Base-by-base conservation (phyloP, 345 rosid genomes). In the Eucalyptus sideroxylon region DNA sequence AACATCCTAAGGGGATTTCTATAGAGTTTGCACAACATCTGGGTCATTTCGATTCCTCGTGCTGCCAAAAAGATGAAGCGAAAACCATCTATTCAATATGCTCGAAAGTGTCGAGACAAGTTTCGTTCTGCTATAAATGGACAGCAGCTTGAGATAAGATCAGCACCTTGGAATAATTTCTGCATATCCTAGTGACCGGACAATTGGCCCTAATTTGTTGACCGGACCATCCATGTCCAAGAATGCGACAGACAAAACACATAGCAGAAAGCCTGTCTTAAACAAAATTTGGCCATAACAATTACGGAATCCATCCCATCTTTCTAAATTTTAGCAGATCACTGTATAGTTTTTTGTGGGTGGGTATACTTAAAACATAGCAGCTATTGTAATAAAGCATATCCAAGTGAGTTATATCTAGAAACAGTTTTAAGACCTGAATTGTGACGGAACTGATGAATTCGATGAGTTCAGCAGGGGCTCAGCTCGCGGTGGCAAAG, bases 401-500 rank as follows among this genome's bases (percentile, higher is more conserved):
- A 6, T 77, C 10, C 7, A 23, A 60, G 65, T 11, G 47, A 89
- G 60, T 47, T 49, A 2, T 21, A 50, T 60, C 81, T 87, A 50
- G 59, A 87, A 31, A 77, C 45, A 87, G 86, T 85, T 67, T 67
- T 17, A 31, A 91, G 87, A 98, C 99, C 99, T 97, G 97, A 95
- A 95, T 31, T 94, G 95, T 49, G 96, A 90, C 17, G 96, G 97
- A 50, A 92, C 86, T 5, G 94, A 93, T 16, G 91, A 50, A 89
- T 90, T 91, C 50, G 92, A 93, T 13, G 91, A 56, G 89, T 90
- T 91, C 50, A 89, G 94, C 15, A 91, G 91, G 53, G 95, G 92
- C 81, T 95, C 96, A 17, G 93, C 92, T 92, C 91, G 92, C 6
- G 93, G 95, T 8, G 97, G 94, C 87, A 92, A 89, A 45, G 95